Evolutionary conservation across 768 basidiomycete species (phyloP), one percentile per base, ranked within the genome.

Genomic region (Boletus patriciae): DNA sequence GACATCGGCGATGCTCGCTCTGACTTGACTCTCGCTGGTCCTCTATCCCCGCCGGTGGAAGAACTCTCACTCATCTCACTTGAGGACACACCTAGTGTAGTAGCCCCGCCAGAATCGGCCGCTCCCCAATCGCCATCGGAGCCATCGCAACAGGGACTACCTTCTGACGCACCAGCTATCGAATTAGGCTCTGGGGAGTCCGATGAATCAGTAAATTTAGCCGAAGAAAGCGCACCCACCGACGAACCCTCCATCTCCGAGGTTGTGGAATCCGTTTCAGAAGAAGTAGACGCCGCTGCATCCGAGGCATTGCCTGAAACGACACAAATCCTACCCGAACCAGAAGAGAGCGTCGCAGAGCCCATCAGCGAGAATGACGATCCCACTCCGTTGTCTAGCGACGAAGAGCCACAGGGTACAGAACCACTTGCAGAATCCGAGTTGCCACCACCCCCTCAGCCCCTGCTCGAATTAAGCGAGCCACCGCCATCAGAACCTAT

Each of bases 401-500:
- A 60, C 19, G 36, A 48, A 49, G 46, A 53, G 23, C 13, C 42
- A 4, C 7, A 59, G 37, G 21, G 3, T 10, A 33, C 47, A 13
- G 60, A 60, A 27, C 42, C 18, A 44, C 42, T 37, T 15, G 51
- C 19, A 34, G 69, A 51, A 50, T 25, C 55, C 29, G 60, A 62
- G 33, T 4, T 50, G 11, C 40, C 50, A 1, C 33, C 52, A 7
- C 34, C 46, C 3, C 40, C 55, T 23, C 58, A 66, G 43, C 53
- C 40, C 6, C 11, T 54, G 9, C 62, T 72, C 29, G 68, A 72
- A 43, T 54, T 73, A 53, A 70, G 50, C 41, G 71, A 70, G 27
- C 71, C 70, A 43, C 66, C 65, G 13, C 66, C 70, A 27, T 70
- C 71, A 41, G 70, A 71, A 38, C 70, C 71, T 11, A 61, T 71